Percentiles rank a stretch among this genome's conserved stretches.
Conservation (phyloP, 495 filamentous ascomycete species). For the Neurospora africana region DNA sequence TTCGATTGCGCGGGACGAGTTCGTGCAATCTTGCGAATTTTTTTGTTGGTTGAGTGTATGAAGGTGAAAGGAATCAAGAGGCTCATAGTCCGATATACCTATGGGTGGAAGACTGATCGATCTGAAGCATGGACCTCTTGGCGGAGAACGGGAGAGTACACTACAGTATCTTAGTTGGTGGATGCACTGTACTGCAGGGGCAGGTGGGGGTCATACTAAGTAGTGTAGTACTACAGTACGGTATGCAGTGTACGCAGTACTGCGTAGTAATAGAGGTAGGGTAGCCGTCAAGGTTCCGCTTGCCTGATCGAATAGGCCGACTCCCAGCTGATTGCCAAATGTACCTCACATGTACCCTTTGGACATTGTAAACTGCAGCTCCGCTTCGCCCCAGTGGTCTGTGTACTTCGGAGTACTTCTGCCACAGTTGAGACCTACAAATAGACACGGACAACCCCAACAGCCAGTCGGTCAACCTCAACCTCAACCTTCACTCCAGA, state of each 20-base stretch:
- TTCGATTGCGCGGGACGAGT: not conserved
- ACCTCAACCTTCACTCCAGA: not conserved
- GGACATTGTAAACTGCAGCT: not conserved
- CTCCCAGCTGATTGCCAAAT: not conserved
- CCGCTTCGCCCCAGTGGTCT: not conserved
- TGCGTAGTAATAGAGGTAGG: too few species aligned
- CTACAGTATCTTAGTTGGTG: not conserved
- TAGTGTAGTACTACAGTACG: too few species aligned
- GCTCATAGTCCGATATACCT: not conserved
- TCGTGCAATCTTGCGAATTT: not conserved
- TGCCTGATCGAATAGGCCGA: not conserved
- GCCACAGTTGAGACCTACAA: not conserved
- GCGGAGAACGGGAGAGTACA: not conserved
- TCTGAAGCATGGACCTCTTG: not conserved
- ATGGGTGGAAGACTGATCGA: not conserved
- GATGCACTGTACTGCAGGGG: not conserved
- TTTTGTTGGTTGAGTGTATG: not conserved
- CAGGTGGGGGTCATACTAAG: not conserved
- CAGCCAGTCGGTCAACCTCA: not conserved
- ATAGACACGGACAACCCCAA: not conserved
- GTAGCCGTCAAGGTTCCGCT: not conserved
- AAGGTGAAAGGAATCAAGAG: not conserved
- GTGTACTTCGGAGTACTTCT: not conserved
- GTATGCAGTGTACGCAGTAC: too few species aligned
- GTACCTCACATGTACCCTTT: not conserved